A percentile compares a stretch with the other conserved stretches of the same genome.
phyloP scores from a whole-genome alignment of 768 basidiomycete genomes.

The Lactarius indigo region DNA sequence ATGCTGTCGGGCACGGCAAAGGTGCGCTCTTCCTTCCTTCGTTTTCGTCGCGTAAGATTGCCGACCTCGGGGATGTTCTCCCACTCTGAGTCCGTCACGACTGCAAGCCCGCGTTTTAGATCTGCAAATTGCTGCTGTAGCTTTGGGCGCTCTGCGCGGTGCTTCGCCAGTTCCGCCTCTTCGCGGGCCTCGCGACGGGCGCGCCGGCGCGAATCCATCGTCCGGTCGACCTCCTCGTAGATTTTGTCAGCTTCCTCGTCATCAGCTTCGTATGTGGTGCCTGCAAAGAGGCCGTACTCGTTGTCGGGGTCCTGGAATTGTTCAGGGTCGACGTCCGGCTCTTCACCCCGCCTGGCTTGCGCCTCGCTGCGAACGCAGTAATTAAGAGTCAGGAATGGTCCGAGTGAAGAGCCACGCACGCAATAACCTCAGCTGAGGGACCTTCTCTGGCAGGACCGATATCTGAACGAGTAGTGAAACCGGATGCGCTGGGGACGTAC shows the following conservation, averaged over 20 bases:
- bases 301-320: conserved; percentile 97
- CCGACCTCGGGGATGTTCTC: conserved; percentile 93
- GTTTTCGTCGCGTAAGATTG: conserved; percentile 89
- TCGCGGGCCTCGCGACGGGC: conserved; percentile 77
- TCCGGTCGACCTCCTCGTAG: conserved; percentile 86
- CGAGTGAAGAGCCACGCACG: conserved; percentile 47
- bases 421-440: conserved; percentile 86
- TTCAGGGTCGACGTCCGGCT: conserved; percentile 82
- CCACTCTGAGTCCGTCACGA: conserved; percentile 91
- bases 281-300: conserved; percentile 93
- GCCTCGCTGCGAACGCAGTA: conserved; percentile 59
- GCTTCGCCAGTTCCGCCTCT: conserved; percentile 65
- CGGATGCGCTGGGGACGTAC: conserved; percentile 65
- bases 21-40: conserved; percentile 77
- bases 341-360: conserved; percentile 82
- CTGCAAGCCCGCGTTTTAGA: conserved; percentile 83
- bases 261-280: conserved; percentile 93
- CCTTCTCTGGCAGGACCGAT: conserved; percentile 97
- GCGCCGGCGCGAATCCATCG: conserved; percentile 84
- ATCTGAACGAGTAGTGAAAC: conserved; percentile 97
- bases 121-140: conserved; percentile 96
- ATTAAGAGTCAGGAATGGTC: conserved; percentile 5
- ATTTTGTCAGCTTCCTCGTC: conserved; percentile 97
- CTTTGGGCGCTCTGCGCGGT: conserved; percentile 86
- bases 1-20: conserved; percentile 95